Evolutionary conservation across 228 moss, liverwort and hornwort genomes (phyloP), one percentile per base, ranked within the genome.

Genomic region (Sphagnum magellanicum): DNA sequence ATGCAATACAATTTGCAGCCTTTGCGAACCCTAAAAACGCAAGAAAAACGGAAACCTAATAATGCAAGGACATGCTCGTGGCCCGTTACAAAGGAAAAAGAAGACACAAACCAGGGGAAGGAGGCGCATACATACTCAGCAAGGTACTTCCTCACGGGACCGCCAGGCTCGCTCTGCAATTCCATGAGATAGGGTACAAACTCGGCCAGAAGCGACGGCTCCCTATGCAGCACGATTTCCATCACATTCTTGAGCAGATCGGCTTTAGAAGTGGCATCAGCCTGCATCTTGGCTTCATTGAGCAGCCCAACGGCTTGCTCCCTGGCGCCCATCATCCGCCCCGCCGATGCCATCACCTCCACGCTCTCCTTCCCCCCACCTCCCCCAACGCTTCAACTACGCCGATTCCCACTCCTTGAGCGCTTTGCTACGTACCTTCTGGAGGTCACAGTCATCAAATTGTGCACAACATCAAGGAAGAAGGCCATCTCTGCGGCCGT

Each of bases 131-230:
- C 92, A 71, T 81, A 96, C 94, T 98, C 94, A 48, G 98, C 94
- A 70, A 98, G 81, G 61, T 90, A 94, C 71, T 92, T 93, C 72
- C 93, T 79, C 50, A 90, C 77, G 0, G 86, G 87, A 61, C 90
- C 90, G 71, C 84, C 90, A 63, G 89, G 86, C 81, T 91, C 98
- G 51, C 79, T 71, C 77, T 90, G 98, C 70, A 92, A 81, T 79
- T 94, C 94, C 94, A 98, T 86, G 32, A 98, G 79, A 68, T 85
- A 87, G 0, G 89, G 94, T 64, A 94, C 85, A 72, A 98, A 87
- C 79, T 98, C 94, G 49, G 86, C 81, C 15, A 93, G 80, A 73
- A 89, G 77, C 50, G 74, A 73, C 63, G 94, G 87, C 76, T 91
- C 92, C 72, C 81, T 82, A 72, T 89, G 84, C 75, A 95, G 60